Percentiles rank a stretch among this genome's conserved stretches.
Conservation (phyloP, 352 stramenopile species). For the Phytopythium boreale region DNA sequence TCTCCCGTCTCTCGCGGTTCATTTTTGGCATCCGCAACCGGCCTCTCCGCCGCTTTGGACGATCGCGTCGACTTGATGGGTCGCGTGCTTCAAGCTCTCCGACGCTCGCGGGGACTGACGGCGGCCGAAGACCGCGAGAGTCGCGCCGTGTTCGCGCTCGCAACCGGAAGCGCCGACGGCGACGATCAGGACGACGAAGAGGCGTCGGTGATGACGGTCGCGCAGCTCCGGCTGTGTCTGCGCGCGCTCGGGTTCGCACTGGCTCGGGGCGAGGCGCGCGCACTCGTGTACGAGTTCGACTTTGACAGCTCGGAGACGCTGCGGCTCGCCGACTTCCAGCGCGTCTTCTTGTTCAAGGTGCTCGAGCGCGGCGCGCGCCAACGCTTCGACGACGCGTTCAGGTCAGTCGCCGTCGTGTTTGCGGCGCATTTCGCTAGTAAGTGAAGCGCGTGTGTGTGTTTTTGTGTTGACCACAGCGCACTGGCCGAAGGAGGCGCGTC, state of each 20-base stretch:
- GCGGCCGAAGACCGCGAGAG: constrained; percentile 24
- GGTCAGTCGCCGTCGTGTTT: constrained; percentile 9
- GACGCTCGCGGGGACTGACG: constrained; percentile 10
- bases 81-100: constrained; percentile 1
- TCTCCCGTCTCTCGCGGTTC: background rate
- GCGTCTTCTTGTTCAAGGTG: constrained; percentile 37
- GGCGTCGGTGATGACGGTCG: constrained; percentile 15
- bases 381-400: constrained; percentile 31
- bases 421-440: background rate
- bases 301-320: constrained; percentile 29
- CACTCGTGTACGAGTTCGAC: constrained; percentile 48
- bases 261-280: constrained; percentile 16
- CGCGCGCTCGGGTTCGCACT: constrained; percentile 25
- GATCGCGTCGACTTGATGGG: background rate
- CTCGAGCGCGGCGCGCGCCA: constrained; percentile 20
- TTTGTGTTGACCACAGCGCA: constrained; percentile 12
- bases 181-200: background rate
- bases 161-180: constrained; percentile 1
- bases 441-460: constrained; percentile 5
- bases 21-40: background rate
- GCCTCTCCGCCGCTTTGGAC: background rate
- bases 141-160: constrained; percentile 20
- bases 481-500: constrained; percentile 10
- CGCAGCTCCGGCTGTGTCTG: constrained; percentile 33
- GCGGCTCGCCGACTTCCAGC: constrained; percentile 33